These are phyloP conservation scores for Aureobasidium melanogenum DNA, from an alignment of 2,329 filamentous ascomycete species.

Conservation along the genomic window DNA sequence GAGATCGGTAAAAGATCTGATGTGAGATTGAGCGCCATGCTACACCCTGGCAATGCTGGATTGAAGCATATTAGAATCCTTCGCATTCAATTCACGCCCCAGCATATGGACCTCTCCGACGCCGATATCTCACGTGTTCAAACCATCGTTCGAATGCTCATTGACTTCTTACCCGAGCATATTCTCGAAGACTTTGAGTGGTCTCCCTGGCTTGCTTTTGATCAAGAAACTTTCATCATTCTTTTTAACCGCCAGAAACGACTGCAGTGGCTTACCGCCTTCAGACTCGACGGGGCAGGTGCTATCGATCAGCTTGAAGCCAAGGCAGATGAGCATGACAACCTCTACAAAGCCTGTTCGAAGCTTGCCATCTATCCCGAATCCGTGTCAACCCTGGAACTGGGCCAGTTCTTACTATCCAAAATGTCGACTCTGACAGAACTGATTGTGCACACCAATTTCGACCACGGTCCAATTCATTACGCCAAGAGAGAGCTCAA, in stretches of 20 bases:
- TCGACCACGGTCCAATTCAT: conserved; percentile 29
- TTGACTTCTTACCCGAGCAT: conserved; percentile 41
- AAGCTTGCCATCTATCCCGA: conserved; percentile 42
- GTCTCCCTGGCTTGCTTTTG: conserved; percentile 42
- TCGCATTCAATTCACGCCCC: conserved; percentile 34
- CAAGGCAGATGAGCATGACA: conserved; percentile 29
- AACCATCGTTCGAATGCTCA: conserved; percentile 33
- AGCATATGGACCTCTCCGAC: conserved; percentile 29
- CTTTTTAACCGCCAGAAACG: conserved; percentile 41
- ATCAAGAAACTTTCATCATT: conserved; percentile 38
- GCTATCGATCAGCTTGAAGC: conserved; percentile 35
- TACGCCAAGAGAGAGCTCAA: conserved; percentile 35
- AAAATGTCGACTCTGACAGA: conserved; percentile 36
- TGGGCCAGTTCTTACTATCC: conserved; percentile 35
- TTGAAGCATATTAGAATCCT: conserved; percentile 38
- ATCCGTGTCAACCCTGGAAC: conserved; percentile 34
- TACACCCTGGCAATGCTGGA: conserved; percentile 39
- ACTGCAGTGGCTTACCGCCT: conserved; percentile 41
- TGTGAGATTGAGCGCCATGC: conserved; percentile 35
- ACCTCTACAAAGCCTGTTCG: conserved; percentile 32
- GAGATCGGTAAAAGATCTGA: conserved; percentile 38
- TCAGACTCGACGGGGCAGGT: conserved; percentile 35
- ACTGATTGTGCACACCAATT: conserved; percentile 39
- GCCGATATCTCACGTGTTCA: conserved; percentile 27
- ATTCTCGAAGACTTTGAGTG: conserved; percentile 42